Evolutionary conservation across 2,329 filamentous ascomycete genomes (phyloP), one percentile per base, ranked within the genome.

Genomic region (Cladorrhinum sp.): DNA sequence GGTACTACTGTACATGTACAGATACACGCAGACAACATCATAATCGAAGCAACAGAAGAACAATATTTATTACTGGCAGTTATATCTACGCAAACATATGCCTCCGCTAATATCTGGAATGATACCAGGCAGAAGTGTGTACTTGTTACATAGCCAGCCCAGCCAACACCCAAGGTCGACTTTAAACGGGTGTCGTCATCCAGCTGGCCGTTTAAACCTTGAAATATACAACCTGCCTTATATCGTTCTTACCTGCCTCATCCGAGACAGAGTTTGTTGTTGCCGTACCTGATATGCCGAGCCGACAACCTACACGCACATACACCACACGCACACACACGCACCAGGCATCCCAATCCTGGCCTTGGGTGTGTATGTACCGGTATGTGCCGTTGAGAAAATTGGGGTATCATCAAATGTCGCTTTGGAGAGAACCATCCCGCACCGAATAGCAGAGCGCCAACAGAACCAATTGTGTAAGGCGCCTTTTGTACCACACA

Each of bases 401-500:
- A 18, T 22, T 18, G 41, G 41, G 41, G 41, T 45, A 45, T 45
- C 41, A 45, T 45, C 41, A 45, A 45, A 45, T 45, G 41, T 45
- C 41, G 41, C 41, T 16, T 45, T 45, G 41, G 41, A 45, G 10
- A 45, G 41, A 45, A 22, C 38, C 53, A 23, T 50, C 25, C 54
- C 51, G 9, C 52, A 4, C 49, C 41, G 16, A 38, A 38, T 49
- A 41, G 18, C 18, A 29, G 10, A 24, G 32, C 38, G 27, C 57
- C 51, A 49, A 24, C 24, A 55, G 7, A 45, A 45, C 41, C 41
- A 45, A 45, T 45, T 45, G 41, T 22, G 41, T 45, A 12, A 45
- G 3, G 41, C 41, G 41, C 41, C 41, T 22, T 45, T 45, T 22
- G 25, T 49, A 51, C 55, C 60, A 54, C 56, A 27, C 41, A 32